phyloP scores from a whole-genome alignment of 805 yeast species.

The Suhomyces sp. region DNA sequence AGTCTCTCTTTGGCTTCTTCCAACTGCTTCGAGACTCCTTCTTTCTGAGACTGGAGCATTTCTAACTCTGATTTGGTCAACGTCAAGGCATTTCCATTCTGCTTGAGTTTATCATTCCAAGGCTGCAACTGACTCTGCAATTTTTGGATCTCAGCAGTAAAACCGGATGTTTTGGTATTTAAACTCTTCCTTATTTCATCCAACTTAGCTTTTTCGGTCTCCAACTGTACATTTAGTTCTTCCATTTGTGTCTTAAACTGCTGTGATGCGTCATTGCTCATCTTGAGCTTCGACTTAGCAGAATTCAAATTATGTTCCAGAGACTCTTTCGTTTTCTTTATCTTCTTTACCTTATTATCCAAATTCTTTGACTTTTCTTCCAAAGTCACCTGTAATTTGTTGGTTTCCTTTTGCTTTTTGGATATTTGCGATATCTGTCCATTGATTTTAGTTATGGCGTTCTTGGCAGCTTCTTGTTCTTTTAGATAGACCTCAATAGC shows the following conservation, averaged over 20 bases:
- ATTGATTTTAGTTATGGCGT: conserved; percentile 23
- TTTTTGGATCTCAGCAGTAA: conserved; percentile 61
- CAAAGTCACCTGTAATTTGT: conserved; percentile 57
- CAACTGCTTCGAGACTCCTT: conserved; percentile 43
- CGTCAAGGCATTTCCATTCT: conserved; percentile 60
- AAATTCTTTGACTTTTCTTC: conserved; percentile 77
- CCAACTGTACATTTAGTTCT: conserved; percentile 43
- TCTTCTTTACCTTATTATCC: conserved; percentile 54
- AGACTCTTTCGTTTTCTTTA: conserved; percentile 49
- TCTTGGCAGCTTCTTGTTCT: conserved; percentile 24
- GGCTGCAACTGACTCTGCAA: conserved; percentile 74
- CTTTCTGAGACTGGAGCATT: conserved; percentile 48
- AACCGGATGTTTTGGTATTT: conserved; percentile 68
- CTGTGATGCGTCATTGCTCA: conserved; percentile 42
- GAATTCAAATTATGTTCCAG: conserved; percentile 46
- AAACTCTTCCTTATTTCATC: conserved; percentile 63
- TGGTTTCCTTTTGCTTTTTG: conserved; percentile 31
- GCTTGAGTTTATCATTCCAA: conserved; percentile 67
- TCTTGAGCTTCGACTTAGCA: conserved; percentile 45
- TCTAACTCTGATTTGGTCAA: conserved; percentile 66
- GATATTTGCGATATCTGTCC: conserved; percentile 17
- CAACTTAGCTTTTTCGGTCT: conserved; percentile 52
- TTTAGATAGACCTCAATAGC: conserved; percentile 32
- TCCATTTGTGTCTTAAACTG: conserved; percentile 45
- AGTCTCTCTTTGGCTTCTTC: conserved; percentile 43